Conservation (phyloP, 345 rosid species). For the Balakata baccata region DNA sequence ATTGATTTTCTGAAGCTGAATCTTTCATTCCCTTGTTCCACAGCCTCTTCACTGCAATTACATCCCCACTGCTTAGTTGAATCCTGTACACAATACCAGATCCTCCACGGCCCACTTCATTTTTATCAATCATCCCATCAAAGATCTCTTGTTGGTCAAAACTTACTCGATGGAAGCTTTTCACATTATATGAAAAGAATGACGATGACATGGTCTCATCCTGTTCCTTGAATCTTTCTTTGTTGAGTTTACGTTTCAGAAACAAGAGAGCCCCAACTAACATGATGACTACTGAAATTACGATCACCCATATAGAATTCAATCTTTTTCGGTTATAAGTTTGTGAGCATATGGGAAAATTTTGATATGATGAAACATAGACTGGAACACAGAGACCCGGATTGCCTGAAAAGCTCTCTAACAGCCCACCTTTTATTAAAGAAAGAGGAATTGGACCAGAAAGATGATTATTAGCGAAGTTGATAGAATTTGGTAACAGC, state of each 20-base stretch:
- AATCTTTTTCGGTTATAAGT: constrained; percentile 43
- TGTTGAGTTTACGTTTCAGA: constrained; percentile 49
- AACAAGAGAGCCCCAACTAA: constrained; percentile 53
- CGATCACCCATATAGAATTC: constrained; percentile 59
- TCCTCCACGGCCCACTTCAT: constrained; percentile 88
- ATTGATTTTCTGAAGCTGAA: constrained; percentile 45
- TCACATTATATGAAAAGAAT: constrained; percentile 67
- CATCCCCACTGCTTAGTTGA: constrained; percentile 58
- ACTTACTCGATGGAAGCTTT: constrained; percentile 78
- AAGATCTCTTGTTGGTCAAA: constrained; percentile 69
- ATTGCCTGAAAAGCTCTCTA: constrained; percentile 79
- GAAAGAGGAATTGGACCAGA: constrained; percentile 80
- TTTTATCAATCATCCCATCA: constrained; percentile 67
- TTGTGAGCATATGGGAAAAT: constrained; percentile 57
- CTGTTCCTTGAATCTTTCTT: constrained; percentile 46
- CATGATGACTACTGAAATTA: constrained; percentile 48
- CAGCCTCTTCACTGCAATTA: constrained; percentile 79
- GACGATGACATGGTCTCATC: constrained; percentile 57
- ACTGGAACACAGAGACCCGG: constrained; percentile 73
- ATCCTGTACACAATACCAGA: constrained; percentile 78
- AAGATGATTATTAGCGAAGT: constrained; percentile 71
- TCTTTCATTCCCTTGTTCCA: constrained; percentile 60
- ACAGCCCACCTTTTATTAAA: constrained; percentile 62
- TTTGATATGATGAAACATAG: constrained; percentile 40
- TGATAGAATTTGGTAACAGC: constrained; percentile 68